These are phyloP conservation scores for Discostella pseudostelligera DNA, from an alignment of 108 stramenopile genomes.

Conservation along the genomic window DNA sequence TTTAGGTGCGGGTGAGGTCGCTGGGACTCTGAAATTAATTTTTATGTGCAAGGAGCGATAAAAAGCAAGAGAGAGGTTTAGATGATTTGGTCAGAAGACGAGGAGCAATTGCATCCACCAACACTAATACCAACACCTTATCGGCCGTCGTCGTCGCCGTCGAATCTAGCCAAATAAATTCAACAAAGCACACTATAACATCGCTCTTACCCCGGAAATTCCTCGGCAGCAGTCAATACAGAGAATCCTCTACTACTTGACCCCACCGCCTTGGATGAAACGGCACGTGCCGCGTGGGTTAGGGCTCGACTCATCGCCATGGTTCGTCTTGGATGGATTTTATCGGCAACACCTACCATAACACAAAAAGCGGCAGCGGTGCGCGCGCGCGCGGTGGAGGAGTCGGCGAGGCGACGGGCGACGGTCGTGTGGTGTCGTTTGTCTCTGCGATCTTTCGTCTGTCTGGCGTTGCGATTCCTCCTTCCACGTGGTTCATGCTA, in stretches of 20 bases:
- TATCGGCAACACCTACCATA: no score
- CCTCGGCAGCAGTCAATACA: constrained; percentile 57
- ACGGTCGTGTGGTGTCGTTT: no score
- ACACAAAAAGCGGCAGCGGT: no score
- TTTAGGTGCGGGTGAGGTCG: constrained; percentile 54
- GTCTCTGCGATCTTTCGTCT: no score
- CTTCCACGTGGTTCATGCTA: no score
- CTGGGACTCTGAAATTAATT: constrained; percentile 53
- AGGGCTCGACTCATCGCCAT: constrained; percentile 28
- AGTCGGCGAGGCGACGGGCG: no score
- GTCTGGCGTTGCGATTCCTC: no score
- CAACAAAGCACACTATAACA: neutral
- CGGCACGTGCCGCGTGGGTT: constrained; percentile 29
- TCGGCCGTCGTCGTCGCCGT: neutral
- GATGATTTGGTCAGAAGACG: constrained; percentile 7
- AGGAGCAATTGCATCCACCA: neutral
- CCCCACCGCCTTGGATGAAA: constrained; percentile 19
- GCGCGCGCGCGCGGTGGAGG: no score
- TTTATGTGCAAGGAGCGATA: neutral
- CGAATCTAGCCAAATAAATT: no score
- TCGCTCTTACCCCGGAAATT: constrained; percentile 68
- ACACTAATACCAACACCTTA: no score
- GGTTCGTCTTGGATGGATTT: neutral
- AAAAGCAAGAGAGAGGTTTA: neutral
- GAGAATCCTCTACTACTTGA: constrained; percentile 49